Evolutionary conservation across 176 grass and related monocot genomes (phyloP).

Genomic region (Bolboschoenus planiculmis): DNA sequence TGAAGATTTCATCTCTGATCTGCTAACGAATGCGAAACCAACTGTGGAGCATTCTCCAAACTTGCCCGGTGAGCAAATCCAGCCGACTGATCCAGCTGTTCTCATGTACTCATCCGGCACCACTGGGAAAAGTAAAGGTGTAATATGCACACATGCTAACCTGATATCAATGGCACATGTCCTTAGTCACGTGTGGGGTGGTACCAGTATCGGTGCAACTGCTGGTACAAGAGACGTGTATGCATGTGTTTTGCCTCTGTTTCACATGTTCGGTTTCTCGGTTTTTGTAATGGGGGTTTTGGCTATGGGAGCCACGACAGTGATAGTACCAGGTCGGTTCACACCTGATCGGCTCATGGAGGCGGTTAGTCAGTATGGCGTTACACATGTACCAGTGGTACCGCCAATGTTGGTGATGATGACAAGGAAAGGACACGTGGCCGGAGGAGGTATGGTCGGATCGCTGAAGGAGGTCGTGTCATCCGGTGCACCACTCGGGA

Average conservation of each 20-base stretch:
- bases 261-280: constrained; percentile 53
- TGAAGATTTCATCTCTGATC: constrained; percentile 28
- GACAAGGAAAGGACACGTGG: background rate
- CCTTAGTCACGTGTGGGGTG: constrained; percentile 20
- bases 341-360: constrained; percentile 17
- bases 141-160: constrained; percentile 43
- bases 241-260: constrained; percentile 43
- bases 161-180: constrained; percentile 13
- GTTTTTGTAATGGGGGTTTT: constrained; percentile 31
- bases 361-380: constrained; percentile 16
- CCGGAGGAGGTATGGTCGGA: background rate
- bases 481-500: constrained; percentile 31
- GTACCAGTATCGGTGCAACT: background rate
- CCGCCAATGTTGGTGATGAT: constrained; percentile 43
- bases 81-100: constrained; percentile 18
- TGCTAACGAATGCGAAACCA: background rate
- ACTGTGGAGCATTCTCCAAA: background rate
- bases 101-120: constrained; percentile 58
- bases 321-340: constrained; percentile 25
- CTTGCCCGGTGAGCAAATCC: background rate
- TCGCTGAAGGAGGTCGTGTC: constrained; percentile 34
- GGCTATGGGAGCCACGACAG: constrained; percentile 26
- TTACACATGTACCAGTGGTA: constrained; percentile 34
- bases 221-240: constrained; percentile 26
- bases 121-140: constrained; percentile 55